phyloP scores from a whole-genome alignment of 768 basidiomycete species.

The Pulveroboletus sp. region DNA sequence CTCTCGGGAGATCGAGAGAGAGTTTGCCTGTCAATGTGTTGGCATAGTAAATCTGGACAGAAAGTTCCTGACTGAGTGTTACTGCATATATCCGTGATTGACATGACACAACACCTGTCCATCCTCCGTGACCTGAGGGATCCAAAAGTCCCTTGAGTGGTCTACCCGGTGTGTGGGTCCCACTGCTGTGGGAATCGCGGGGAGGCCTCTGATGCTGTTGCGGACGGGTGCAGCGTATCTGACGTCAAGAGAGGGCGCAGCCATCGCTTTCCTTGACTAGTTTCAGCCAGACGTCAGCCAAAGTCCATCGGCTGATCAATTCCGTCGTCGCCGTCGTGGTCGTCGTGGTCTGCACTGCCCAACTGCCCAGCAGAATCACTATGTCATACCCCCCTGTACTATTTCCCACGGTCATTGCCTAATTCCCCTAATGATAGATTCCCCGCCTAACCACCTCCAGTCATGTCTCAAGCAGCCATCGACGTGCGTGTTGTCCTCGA shows the following conservation, averaged over 20 bases:
- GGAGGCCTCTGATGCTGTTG: conserved; percentile 28
- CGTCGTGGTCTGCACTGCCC: conserved; percentile 13
- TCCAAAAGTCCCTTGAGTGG: conserved; percentile 75
- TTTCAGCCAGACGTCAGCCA: not conserved
- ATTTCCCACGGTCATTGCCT: conserved; percentile 8
- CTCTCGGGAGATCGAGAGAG: conserved; percentile 75
- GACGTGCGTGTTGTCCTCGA: conserved; percentile 32
- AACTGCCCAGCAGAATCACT: conserved; percentile 3
- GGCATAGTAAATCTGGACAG: conserved; percentile 79
- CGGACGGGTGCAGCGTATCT: conserved; percentile 3
- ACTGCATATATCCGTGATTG: not conserved
- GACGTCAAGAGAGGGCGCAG: conserved; percentile 5
- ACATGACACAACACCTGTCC: conserved; percentile 59
- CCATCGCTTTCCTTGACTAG: conserved; percentile 18
- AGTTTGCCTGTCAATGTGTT: conserved; percentile 81
- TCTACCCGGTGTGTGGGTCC: conserved; percentile 1
- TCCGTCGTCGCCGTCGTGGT: conserved; percentile 10
- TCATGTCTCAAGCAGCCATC: conserved; percentile 25
- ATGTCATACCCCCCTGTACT: conserved; percentile 8
- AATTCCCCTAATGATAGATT: not conserved
- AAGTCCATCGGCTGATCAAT: conserved; percentile 3
- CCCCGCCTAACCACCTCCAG: not conserved
- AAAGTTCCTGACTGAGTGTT: not conserved
- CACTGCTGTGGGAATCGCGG: conserved; percentile 20
- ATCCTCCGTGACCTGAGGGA: conserved; percentile 74